Evolutionary conservation across 257 asterid species (phyloP).

Genomic region (Thymus quinquecostatus): DNA sequence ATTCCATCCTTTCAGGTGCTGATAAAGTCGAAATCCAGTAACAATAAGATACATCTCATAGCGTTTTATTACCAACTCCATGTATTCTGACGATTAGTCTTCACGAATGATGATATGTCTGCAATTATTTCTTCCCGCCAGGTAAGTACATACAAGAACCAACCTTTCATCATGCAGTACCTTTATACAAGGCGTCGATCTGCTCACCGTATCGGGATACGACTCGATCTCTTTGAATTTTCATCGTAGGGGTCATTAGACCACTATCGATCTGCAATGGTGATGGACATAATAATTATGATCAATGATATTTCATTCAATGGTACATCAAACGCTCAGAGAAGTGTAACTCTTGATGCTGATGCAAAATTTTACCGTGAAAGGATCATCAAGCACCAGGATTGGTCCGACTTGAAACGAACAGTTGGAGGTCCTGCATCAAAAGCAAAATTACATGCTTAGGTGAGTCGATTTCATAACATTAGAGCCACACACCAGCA

Average conservation of each 20-base stretch:
- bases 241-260: constrained; percentile 95
- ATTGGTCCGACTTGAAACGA: constrained; percentile 89
- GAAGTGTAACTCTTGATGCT: not conserved
- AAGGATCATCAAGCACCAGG: constrained; percentile 73
- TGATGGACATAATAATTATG: not conserved
- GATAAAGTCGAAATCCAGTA: too few relatives aligned
- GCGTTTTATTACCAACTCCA: too few relatives aligned
- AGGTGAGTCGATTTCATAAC: not conserved
- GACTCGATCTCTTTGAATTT: constrained; percentile 77
- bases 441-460: not conserved
- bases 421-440: constrained; percentile 77
- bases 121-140: too few relatives aligned
- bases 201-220: constrained; percentile 63
- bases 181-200: constrained; percentile 61
- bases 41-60: too few relatives aligned
- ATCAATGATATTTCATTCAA: not conserved
- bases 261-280: constrained; percentile 78
- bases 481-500: not conserved
- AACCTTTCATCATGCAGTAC: constrained; percentile 14
- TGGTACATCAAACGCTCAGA: not conserved
- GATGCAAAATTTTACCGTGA: constrained; percentile 55
- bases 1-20: too few relatives aligned
- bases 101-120: too few relatives aligned
- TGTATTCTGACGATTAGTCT: too few relatives aligned
- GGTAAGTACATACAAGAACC: not conserved